Evolutionary conservation across 768 basidiomycete species (phyloP), one percentile per base, ranked within the genome.

Genomic region (Lactifluus volemus): DNA sequence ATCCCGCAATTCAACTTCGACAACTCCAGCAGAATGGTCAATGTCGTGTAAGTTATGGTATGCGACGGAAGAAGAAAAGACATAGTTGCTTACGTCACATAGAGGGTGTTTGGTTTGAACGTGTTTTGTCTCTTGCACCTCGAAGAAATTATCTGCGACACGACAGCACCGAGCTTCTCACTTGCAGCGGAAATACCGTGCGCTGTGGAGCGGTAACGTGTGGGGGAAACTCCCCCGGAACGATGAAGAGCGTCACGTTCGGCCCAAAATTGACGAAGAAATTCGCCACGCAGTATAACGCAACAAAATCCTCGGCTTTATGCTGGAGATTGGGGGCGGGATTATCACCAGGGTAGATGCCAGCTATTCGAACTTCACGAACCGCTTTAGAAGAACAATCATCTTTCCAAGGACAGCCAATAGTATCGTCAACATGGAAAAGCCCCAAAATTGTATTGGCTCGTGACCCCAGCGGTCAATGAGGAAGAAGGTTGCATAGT

Each of bases 401-500:
- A 70, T 70, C 65, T 44, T 15, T 7, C 4, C 42, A 12, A 12
- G 7, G 17, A 11, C 15, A 5, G n/a, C n/a, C 8, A 11, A 39
- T 14, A 89, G 72, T 49, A 83, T 66, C 30, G 86, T 85, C 60
- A 92, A 81, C 19, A 82, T 36, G 55, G 55, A 72, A 77, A 92
- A 92, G 21, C 89, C 89, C 81, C 88, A 83, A 49, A 89, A 73
- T 69, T 92, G 89, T 55, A 92, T 84, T 49, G 86, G 85, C 73
- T 84, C 90, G 70, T 90, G 84, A 36, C 90, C 90, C 86, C 88
- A 89, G 2, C 67, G 67, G 67, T 92, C 91, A 61, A 93, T 83
- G 63, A 91, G 69, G 38, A 89, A 67, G 71, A 83, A 78, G 73
- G 81, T 69, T 34, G 68, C 76, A 77, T 80, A 87, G 74, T 91